These are phyloP conservation scores for Alternaria consortialis DNA, from an alignment of 2,329 filamentous ascomycete species.

Conservation along the genomic window DNA sequence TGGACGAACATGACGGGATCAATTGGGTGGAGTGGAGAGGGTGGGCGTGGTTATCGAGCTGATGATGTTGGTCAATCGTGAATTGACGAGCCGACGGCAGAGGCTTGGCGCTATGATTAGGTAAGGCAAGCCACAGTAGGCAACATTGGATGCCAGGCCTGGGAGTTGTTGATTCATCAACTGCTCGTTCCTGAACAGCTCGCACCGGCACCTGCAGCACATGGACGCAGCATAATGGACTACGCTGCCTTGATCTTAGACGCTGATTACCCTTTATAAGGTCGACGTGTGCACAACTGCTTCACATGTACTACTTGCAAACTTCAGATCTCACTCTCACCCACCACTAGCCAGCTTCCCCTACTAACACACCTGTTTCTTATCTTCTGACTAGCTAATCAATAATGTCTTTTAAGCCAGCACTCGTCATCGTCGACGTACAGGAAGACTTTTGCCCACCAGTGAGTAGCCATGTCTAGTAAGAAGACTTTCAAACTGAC, in stretches of 20 bases:
- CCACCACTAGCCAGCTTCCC: background rate
- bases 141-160: constrained; percentile 7
- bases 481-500: constrained; percentile 23
- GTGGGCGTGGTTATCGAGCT: constrained; percentile 39
- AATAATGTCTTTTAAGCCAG: constrained; percentile 55
- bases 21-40: constrained; percentile 52
- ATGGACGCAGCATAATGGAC: constrained; percentile 15
- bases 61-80: constrained; percentile 30
- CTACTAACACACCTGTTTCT: background rate
- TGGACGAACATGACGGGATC: constrained; percentile 58
- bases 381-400: background rate
- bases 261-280: constrained; percentile 1
- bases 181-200: constrained; percentile 7
- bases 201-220: constrained; percentile 6
- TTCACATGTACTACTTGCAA: background rate
- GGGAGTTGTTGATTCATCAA: constrained; percentile 14
- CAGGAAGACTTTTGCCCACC: constrained; percentile 96
- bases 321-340: background rate
- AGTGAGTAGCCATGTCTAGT: constrained; percentile 59
- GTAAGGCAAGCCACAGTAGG: constrained; percentile 18
- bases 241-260: constrained; percentile 11
- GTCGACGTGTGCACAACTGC: background rate
- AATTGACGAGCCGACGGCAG: constrained; percentile 38
- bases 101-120: constrained; percentile 34
- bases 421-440: constrained; percentile 82